Percentiles rank a stretch among this genome's conserved stretches.
These are phyloP conservation scores for Sphagnum contortum DNA, from an alignment of 225 moss, liverwort and hornwort genomes.

Conservation along the genomic window DNA sequence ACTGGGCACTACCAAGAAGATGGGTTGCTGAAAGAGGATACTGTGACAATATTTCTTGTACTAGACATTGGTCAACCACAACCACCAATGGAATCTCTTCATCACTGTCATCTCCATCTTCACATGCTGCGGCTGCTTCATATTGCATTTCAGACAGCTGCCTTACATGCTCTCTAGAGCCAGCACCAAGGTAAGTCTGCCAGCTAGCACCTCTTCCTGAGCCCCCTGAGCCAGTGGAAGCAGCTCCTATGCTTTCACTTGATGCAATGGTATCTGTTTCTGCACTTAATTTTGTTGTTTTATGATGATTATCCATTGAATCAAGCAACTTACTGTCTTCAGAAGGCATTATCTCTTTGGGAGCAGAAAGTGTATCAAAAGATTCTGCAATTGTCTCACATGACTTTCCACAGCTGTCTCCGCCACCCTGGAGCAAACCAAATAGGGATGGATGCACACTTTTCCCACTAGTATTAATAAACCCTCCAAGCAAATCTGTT, in stretches of 20 bases:
- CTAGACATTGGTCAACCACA: slow-evolving; percentile 75
- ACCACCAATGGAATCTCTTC: slow-evolving; percentile 81
- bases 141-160: slow-evolving; percentile 8
- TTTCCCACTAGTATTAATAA: slow-evolving; percentile 11
- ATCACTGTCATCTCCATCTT: slow-evolving; percentile 39
- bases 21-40: slow-evolving; percentile 39
- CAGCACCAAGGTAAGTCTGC: slow-evolving; percentile 46
- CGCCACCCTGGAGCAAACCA: slow-evolving; percentile 14
- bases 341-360: neutral
- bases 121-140: slow-evolving; percentile 10
- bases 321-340: neutral
- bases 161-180: slow-evolving; percentile 20
- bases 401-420: slow-evolving; percentile 5
- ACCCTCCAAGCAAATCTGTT: neutral
- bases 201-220: slow-evolving; percentile 37
- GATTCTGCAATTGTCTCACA: slow-evolving; percentile 3
- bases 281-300: neutral
- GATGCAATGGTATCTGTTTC: slow-evolving; percentile 9
- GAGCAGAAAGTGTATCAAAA: too few species aligned
- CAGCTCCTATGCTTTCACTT: slow-evolving; percentile 9
- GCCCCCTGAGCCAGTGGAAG: slow-evolving; percentile 9
- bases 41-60: slow-evolving; percentile 83
- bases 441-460: slow-evolving; percentile 3
- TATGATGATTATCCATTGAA: neutral
- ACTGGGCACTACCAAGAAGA: too few species aligned